Conservation (phyloP, 495 filamentous ascomycete genomes). For the Geoglossum glabrum region DNA sequence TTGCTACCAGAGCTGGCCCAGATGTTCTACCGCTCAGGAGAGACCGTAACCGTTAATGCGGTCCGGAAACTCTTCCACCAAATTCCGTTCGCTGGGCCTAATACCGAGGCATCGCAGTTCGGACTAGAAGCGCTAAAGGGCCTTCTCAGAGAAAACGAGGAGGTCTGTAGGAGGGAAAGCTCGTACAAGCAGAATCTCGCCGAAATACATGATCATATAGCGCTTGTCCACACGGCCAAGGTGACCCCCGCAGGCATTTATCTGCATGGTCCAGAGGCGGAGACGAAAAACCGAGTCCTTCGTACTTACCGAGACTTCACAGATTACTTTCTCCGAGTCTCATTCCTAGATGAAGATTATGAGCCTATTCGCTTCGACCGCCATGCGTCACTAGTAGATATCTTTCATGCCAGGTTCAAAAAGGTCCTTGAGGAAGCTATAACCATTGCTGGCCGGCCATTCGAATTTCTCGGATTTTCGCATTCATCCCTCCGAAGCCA, state of each 20-base stretch:
- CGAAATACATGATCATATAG: constrained; percentile 16
- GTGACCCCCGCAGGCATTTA: constrained; percentile 49
- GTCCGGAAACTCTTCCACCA: constrained; percentile 26
- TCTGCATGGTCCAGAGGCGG: constrained; percentile 49
- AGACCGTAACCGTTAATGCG: constrained; percentile 22
- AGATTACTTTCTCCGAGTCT: constrained; percentile 48
- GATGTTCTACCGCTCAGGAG: constrained; percentile 8
- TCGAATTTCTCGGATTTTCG: constrained; percentile 58
- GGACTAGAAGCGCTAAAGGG: constrained; percentile 22
- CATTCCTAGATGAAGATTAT: constrained; percentile 56
- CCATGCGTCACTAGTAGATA: constrained; percentile 27
- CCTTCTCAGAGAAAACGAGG: constrained; percentile 22
- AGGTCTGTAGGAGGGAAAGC: constrained; percentile 14
- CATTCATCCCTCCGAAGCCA: constrained; percentile 55
- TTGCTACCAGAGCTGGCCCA: constrained; percentile 19
- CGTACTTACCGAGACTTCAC: constrained; percentile 42
- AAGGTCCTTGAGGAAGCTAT: constrained; percentile 33
- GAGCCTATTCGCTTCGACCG: constrained; percentile 37
- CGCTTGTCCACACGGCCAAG: constrained; percentile 34
- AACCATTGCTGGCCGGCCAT: constrained; percentile 39
- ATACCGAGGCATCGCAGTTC: constrained; percentile 25
- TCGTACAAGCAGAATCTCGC: constrained; percentile 9
- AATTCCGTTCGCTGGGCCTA: constrained; percentile 29
- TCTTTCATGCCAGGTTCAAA: constrained; percentile 39
- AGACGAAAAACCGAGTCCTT: constrained; percentile 53